Conservation (phyloP, 2,329 filamentous ascomycete genomes). For the Achaetomium macrosporum region DNA sequence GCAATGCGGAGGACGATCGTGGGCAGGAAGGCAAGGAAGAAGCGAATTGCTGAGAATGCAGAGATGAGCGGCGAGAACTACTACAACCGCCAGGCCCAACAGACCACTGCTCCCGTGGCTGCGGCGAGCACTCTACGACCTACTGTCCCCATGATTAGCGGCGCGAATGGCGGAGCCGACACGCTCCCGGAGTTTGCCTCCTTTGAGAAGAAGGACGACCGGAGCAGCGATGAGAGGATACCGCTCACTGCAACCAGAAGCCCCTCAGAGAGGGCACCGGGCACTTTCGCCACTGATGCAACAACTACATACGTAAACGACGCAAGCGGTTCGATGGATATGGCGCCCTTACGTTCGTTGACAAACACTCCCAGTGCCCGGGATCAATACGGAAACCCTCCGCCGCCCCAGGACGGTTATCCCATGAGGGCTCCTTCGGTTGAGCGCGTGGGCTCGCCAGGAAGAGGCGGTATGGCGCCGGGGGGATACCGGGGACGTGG, state of each 20-base stretch:
- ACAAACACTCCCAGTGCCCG: conserved; percentile 24
- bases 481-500: conserved; percentile 48
- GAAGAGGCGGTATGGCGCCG: conserved; percentile 34
- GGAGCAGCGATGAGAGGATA: conserved; percentile 61
- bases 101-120: conserved; percentile 35
- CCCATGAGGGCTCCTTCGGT: conserved; percentile 42
- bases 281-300: conserved; percentile 37
- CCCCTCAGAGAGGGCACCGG: conserved; percentile 52
- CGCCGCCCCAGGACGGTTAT: conserved; percentile 41
- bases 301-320: conserved; percentile 32
- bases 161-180: conserved; percentile 45
- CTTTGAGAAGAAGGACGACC: conserved; percentile 60
- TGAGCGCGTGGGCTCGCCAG: conserved; percentile 46
- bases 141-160: conserved; percentile 52
- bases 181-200: conserved; percentile 53
- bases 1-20: conserved; percentile 92
- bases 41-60: conserved; percentile 84
- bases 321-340: conserved; percentile 28
- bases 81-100: conserved; percentile 64
- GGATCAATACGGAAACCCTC: conserved; percentile 62
- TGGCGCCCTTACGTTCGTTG: conserved; percentile 36
- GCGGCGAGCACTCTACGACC: conserved; percentile 46
- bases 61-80: conserved; percentile 96
- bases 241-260: conserved; percentile 59
- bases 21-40: conserved; percentile 86